A percentile compares a stretch with the other conserved stretches of the same genome.
Evolutionary conservation across 805 yeast genomes (phyloP).

Genomic region (Blastobotrys robertii): DNA sequence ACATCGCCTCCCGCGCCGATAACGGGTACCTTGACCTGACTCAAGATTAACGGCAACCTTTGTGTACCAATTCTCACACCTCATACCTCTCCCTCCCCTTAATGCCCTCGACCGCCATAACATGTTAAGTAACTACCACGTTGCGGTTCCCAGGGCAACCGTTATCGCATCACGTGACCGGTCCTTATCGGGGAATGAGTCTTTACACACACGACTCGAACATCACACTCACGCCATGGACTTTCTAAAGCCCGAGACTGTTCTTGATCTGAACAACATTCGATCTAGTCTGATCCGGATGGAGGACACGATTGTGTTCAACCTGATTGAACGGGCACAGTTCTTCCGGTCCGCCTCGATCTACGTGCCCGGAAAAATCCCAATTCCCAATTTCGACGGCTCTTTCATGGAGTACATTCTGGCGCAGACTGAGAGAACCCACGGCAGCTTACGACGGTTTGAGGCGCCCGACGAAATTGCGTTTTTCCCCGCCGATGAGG

Average conservation of each 20-base stretch:
- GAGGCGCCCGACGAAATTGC: constrained; percentile 94
- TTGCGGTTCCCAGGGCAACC: too few species aligned
- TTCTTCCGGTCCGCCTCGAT: constrained; percentile 68
- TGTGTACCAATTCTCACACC: too few species aligned
- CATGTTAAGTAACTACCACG: too few species aligned
- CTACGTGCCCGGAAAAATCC: constrained; percentile 45
- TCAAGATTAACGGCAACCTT: too few species aligned
- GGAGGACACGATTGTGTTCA: constrained; percentile 95
- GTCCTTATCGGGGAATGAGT: too few species aligned
- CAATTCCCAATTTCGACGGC: constrained; percentile 62
- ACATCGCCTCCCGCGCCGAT: too few species aligned
- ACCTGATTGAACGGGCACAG: constrained; percentile 87
- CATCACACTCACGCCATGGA: constrained; percentile 46
- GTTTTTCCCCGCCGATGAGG: constrained; percentile 62
- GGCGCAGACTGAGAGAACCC: constrained; percentile 60
- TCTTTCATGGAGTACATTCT: constrained; percentile 84
- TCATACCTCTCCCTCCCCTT: too few species aligned
- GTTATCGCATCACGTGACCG: too few species aligned
- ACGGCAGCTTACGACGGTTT: constrained; percentile 61
- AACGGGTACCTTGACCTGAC: too few species aligned
- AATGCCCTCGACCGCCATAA: too few species aligned
- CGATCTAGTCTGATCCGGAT: constrained; percentile 77
- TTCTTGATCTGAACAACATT: constrained; percentile 69
- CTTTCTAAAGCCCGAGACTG: constrained; percentile 73
- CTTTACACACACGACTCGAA: too few species aligned